Conservation (phyloP, 106 monocot species). For the Dactylorhiza incarnata region DNA sequence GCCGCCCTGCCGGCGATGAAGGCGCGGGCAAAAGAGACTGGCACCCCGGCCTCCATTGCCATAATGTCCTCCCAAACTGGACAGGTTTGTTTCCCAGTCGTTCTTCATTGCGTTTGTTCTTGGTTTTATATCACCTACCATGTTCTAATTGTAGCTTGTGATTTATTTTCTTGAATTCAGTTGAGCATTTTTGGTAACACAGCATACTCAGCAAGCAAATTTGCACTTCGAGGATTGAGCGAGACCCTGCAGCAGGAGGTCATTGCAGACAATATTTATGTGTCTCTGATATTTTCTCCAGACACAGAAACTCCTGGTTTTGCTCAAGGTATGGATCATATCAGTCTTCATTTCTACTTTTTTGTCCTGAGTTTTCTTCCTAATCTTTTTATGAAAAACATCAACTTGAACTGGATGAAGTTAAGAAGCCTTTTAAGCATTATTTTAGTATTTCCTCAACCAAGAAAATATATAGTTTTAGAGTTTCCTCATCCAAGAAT, state of each 20-base stretch:
- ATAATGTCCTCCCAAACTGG: slow-evolving; percentile 78
- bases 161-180: neutral
- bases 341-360: too few species aligned
- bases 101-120: neutral
- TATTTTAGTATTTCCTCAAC: too few species aligned
- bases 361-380: too few species aligned
- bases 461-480: too few species aligned
- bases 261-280: slow-evolving; percentile 58
- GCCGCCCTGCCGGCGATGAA: slow-evolving; percentile 73
- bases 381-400: too few species aligned
- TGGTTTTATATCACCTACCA: too few species aligned
- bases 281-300: slow-evolving; percentile 67
- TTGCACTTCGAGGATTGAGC: slow-evolving; percentile 62
- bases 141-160: too few species aligned
- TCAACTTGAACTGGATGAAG: too few species aligned
- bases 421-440: too few species aligned
- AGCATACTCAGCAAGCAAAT: slow-evolving; percentile 79
- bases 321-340: too few species aligned
- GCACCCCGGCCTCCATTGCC: slow-evolving; percentile 52
- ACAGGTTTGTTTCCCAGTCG: slow-evolving; percentile 64
- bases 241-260: slow-evolving; percentile 85
- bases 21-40: slow-evolving; percentile 20
- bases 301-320: too few species aligned
- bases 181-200: slow-evolving; percentile 16
- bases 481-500: too few species aligned